Percentiles rank a stretch among this genome's conserved stretches.
Conservation (phyloP, 1,284 basidiomycete species). For the Tylopilus sp. region DNA sequence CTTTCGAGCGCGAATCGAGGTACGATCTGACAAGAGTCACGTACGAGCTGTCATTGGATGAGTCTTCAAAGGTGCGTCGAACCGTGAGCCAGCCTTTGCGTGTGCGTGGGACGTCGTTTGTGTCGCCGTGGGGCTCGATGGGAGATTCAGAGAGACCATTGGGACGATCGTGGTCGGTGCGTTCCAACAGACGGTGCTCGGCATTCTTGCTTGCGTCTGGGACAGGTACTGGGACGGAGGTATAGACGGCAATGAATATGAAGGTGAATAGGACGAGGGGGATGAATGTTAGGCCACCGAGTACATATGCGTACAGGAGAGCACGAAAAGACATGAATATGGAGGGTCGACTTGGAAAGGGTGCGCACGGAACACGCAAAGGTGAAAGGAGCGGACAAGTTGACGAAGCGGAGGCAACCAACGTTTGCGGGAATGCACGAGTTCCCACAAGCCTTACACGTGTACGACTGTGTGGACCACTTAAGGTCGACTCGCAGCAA, state of each 20-base stretch:
- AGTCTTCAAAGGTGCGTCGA: slow-evolving; percentile 74
- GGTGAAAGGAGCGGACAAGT: not conserved
- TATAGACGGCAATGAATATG: slow-evolving; percentile 66
- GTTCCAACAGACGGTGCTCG: slow-evolving; percentile 34
- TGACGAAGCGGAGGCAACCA: not conserved
- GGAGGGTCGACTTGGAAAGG: not conserved
- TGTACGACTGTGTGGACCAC: slow-evolving; percentile 6
- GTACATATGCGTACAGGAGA: slow-evolving; percentile 74
- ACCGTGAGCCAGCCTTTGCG: slow-evolving; percentile 85
- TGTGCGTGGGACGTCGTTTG: slow-evolving; percentile 58
- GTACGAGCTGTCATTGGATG: slow-evolving; percentile 57
- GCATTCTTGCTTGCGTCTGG: slow-evolving; percentile 35
- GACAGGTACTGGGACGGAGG: slow-evolving; percentile 71
- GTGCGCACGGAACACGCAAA: not conserved
- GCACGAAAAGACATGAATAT: slow-evolving; percentile 57
- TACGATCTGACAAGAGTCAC: slow-evolving; percentile 69
- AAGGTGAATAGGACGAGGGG: slow-evolving; percentile 61
- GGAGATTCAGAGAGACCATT: slow-evolving; percentile 27
- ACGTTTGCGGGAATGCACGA: not conserved
- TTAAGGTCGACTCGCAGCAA: slow-evolving; percentile 9
- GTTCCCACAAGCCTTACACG: slow-evolving; percentile 19
- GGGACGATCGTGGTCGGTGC: slow-evolving; percentile 29
- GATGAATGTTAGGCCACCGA: slow-evolving; percentile 85
- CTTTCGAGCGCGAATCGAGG: slow-evolving; percentile 70
- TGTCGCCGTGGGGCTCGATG: slow-evolving; percentile 27